phyloP scores from a whole-genome alignment of 768 basidiomycete genomes.

The Vararia minispora region DNA sequence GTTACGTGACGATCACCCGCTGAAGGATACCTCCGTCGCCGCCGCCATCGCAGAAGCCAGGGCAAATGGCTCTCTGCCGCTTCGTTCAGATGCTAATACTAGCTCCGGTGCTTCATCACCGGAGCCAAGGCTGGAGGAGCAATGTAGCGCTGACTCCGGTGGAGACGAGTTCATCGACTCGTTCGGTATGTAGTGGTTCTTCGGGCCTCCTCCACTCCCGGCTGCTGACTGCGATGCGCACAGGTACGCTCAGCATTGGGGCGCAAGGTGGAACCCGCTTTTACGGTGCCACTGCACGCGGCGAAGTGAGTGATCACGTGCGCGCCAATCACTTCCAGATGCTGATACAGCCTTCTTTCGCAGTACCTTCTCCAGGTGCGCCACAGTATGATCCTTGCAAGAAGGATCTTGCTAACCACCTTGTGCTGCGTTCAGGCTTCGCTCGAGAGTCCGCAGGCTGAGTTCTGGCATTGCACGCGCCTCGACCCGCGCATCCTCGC shows the following conservation, averaged over 20 bases:
- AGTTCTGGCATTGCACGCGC: constrained; percentile 10
- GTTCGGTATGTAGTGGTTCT: constrained; percentile 27
- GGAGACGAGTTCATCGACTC: constrained; percentile 35
- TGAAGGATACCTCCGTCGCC: no score
- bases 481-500: constrained; percentile 10
- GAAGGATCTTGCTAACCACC: no score
- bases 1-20: constrained; percentile 1
- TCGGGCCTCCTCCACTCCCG: background rate
- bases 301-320: constrained; percentile 39
- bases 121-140: no score
- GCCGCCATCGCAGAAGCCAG: no score
- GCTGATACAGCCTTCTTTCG: constrained; percentile 2
- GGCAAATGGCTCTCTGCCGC: no score
- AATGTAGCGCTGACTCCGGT: background rate
- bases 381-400: no score
- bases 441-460: background rate
- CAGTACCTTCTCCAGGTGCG: constrained; percentile 50
- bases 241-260: constrained; percentile 51
- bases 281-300: constrained; percentile 54
- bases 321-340: background rate
- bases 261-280: constrained; percentile 42
- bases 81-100: no score
- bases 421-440: constrained; percentile 2
- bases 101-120: no score
- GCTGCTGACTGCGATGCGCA: background rate